Evolutionary conservation across 257 asterid species (phyloP).

Genomic region (Mitragyna speciosa): DNA sequence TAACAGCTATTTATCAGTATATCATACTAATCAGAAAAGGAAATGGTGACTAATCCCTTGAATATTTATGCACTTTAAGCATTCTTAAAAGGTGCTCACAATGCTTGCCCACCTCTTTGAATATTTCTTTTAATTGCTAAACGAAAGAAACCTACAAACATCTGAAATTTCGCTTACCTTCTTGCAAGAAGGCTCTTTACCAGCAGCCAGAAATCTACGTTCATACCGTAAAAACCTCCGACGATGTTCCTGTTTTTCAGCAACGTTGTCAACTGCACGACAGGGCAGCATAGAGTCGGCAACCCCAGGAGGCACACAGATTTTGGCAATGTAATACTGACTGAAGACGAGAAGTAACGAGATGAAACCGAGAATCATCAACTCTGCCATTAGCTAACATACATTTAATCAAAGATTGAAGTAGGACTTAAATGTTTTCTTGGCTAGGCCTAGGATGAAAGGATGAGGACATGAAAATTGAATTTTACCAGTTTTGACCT

Average conservation of each 20-base stretch:
- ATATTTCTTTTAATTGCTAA: background rate
- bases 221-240: conserved; percentile 62
- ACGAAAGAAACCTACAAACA: background rate
- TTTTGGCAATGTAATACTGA: conserved; percentile 80
- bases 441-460: background rate
- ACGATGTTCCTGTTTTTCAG: conserved; percentile 24
- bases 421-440: background rate
- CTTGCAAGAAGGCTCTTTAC: conserved; percentile 35
- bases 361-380: conserved; percentile 97
- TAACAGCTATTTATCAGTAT: background rate
- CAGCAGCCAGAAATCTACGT: conserved; percentile 54
- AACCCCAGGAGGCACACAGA: conserved; percentile 69
- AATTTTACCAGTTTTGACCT: conserved; percentile 74
- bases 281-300: conserved; percentile 86
- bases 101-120: background rate
- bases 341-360: conserved; percentile 76
- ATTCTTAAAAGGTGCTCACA: background rate
- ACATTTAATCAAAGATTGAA: conserved; percentile 13
- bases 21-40: background rate
- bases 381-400: conserved; percentile 54
- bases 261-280: conserved; percentile 10
- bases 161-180: no score
- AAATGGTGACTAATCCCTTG: no score
- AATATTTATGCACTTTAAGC: background rate
- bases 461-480: background rate